These are phyloP conservation scores for Paramecium tetraurelia DNA, from an alignment of 73 alveolate species.

Conservation along the genomic window DNA sequence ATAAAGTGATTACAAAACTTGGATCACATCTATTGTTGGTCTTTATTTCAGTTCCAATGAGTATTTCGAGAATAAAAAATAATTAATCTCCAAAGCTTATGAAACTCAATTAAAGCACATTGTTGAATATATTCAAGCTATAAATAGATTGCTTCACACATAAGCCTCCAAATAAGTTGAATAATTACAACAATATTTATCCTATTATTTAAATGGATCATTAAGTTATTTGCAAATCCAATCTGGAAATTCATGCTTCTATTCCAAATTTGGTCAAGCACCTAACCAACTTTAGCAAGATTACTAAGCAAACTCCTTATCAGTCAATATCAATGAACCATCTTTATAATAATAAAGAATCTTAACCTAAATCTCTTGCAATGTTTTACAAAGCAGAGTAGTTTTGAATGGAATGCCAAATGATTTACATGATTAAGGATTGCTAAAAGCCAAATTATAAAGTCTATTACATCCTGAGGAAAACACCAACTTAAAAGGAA, in stretches of 20 bases:
- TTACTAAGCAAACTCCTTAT: neutral
- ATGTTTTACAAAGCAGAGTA: neutral
- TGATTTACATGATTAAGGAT: neutral
- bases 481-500: neutral
- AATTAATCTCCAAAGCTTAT: neutral
- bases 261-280: conserved; percentile 30
- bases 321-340: neutral
- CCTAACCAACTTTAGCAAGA: neutral
- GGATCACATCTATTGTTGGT: neutral
- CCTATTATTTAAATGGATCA: conserved; percentile 1
- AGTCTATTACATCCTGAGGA: neutral
- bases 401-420: conserved; percentile 27
- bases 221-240: neutral
- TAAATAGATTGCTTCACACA: neutral
- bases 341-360: neutral
- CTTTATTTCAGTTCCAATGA: neutral
- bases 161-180: neutral
- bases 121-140: neutral
- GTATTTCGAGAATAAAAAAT: neutral
- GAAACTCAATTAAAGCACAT: neutral
- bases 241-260: neutral
- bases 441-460: neutral
- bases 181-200: neutral
- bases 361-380: conserved; percentile 6
- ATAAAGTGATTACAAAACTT: neutral